Base-by-base conservation (phyloP, 805 yeast species). In the Candida anglica region DNA sequence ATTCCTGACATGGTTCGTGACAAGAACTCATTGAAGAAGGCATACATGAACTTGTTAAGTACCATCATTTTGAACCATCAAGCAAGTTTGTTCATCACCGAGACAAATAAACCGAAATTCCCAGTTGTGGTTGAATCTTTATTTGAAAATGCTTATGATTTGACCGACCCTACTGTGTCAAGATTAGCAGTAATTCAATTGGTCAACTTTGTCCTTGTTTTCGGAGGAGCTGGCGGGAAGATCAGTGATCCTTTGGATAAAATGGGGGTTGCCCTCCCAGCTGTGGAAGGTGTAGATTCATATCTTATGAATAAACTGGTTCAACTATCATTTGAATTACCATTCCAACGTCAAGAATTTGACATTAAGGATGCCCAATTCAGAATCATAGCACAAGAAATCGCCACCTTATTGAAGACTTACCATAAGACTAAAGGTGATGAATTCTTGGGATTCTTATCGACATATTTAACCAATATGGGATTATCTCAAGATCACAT, bases 291-390 rank as follows among this genome's bases (percentile, higher is more conserved):
- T 5, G 75, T 86, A 31, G 81, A 83, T 36, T 79, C 75, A 27
- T 75, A 77, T 48, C 70, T 89, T 38, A 75, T 86, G 57, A 77
- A 79, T 32, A 81, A 79, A 43, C 68, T 78, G 18, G 72, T 88
- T 3, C 73, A 81, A 32, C 61, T 86, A 35, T 69, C 81, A 22
- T 84, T 87, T 63, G 89, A 86, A 54, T 64, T 87, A 30, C 86
- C 95, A n/a, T 80, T 86, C 53, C 79, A 82, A 45, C 73, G 79
- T 22, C n/a, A 14, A 5, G 72, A 69, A 23, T 79, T 81, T 47
- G 76, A 81, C 49, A 63, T 79, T 31, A 76, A 77, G 43, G 96
- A 88, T 55, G 95, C 95, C 4, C 89, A 86, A 52, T 76, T 74
- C 44, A 72, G 91, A 48, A 70, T 80, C 39, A 70, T 85, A 24